phyloP scores from a whole-genome alignment of 371 early-diverging fungal species.

The Mortierella sp. region DNA sequence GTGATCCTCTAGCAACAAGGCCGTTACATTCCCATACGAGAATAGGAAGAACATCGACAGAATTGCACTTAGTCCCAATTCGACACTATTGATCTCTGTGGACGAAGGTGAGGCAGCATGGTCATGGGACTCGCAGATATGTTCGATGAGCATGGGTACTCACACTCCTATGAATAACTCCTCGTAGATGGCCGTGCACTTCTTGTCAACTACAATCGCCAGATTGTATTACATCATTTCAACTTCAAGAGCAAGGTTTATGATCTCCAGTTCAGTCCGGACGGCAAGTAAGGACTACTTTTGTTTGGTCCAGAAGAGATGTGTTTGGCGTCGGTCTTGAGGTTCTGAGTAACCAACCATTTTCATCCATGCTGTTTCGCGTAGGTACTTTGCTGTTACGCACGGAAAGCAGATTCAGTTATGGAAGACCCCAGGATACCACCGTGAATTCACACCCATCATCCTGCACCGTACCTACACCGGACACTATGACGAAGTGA shows the following conservation, averaged over 20 bases:
- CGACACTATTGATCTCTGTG: constrained; percentile 85
- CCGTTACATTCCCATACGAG: constrained; percentile 93
- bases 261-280: constrained; percentile 85
- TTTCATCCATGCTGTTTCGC: too few relatives aligned
- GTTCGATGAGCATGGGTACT: too few relatives aligned
- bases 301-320: too few relatives aligned
- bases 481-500: constrained; percentile 93
- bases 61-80: constrained; percentile 92
- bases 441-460: constrained; percentile 93
- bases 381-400: constrained; percentile 86
- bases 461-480: constrained; percentile 79
- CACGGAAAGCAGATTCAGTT: constrained; percentile 87
- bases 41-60: constrained; percentile 88
- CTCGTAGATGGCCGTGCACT: constrained; percentile 85
- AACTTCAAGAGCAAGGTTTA: constrained; percentile 86
- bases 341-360: too few relatives aligned
- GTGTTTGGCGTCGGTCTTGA: too few relatives aligned
- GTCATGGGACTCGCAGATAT: too few relatives aligned
- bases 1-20: constrained; percentile 81
- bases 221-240: constrained; percentile 87
- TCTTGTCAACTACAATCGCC: constrained; percentile 86
- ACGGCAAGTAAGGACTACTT: constrained; percentile 65
- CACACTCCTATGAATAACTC: too few relatives aligned
- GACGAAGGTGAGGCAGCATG: constrained; percentile 80
- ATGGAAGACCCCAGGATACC: constrained; percentile 95